Evolutionary conservation across 164 flowering plant genomes (phyloP).

Genomic region (Tetracentron sinense): DNA sequence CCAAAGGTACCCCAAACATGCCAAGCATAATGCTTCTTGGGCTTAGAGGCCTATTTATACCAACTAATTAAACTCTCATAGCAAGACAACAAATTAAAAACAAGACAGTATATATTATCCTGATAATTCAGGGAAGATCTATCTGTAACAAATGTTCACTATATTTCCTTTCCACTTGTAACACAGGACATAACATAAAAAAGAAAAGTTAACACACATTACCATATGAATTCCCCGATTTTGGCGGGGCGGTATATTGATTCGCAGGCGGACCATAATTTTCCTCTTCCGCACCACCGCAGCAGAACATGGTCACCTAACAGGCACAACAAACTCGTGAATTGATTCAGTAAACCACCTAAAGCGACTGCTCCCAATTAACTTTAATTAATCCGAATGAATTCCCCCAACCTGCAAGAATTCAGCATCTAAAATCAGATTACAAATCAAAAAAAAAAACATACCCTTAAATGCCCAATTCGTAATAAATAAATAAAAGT

Average conservation of each 20-base stretch:
- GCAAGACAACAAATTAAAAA: no score
- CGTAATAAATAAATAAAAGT: no score
- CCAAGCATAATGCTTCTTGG: no score
- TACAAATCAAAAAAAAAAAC: background rate
- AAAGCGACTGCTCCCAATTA: background rate
- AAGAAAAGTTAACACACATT: conserved; percentile 15
- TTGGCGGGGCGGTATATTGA: conserved; percentile 56
- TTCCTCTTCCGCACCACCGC: conserved; percentile 69
- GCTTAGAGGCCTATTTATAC: no score
- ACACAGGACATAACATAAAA: background rate
- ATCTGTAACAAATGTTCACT: no score
- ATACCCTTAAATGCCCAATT: no score
- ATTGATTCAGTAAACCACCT: background rate
- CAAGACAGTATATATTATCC: no score
- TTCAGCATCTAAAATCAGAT: background rate
- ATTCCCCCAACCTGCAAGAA: background rate
- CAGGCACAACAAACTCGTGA: conserved; percentile 3
- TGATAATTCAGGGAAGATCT: no score
- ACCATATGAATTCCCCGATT: conserved; percentile 31
- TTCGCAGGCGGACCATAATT: conserved; percentile 43
- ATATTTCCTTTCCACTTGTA: no score
- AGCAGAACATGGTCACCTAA: conserved; percentile 47
- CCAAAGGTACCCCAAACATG: no score
- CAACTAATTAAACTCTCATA: no score
- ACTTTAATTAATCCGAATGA: background rate